Evolutionary conservation across 1,139 yeast genomes (phyloP), one percentile per base, ranked within the genome.

Genomic region (Tardiomyces digboiensis): DNA sequence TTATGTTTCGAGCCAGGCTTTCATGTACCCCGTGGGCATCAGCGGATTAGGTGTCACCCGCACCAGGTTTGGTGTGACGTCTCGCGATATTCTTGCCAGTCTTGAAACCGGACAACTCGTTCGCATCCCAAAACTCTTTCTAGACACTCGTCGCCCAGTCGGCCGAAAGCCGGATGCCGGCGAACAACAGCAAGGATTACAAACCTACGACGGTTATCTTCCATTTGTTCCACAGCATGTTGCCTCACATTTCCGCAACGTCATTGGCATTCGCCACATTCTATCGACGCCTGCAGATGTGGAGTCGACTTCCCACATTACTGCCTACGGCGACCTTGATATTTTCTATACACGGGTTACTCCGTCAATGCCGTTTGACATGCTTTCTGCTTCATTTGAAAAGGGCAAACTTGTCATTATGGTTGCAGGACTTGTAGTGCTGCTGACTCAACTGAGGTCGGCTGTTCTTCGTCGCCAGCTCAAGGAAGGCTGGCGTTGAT

Each of bases 351-450:
- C 93, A 1, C 70, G 79, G 44, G 71, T 84, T 19, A 76, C 84
- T 44, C 97, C 97, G 1, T 86, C 96, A 0, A 75, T 76, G 44
- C 85, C 88, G 42, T 89, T 86, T 64, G 98, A 91, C 63, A 70
- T 80, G 47, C 73, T 88, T 57, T 74, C 80, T 39, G 69, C 73
- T 40, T 71, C 71, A 39, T 91, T 91, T 58, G 88, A 82, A 53
- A 82, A 78, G 55, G 57, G 67, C 14, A 82, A 81, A 54, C 73
- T 91, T 44, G 45, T 82, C 10, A 53, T 70, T 4, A 86, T 96
- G 0, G 72, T 89, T 2, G 62, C 65, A 1, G 67, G 72, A 0
- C 67, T 88, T 46, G 47, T 78, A 3, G 63, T 68, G 0, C 71
- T 72, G 10, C 45, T 39, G 6, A 33, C 19, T 6, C 33, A 26